phyloP scores from a whole-genome alignment of 495 filamentous ascomycete genomes.

The Aspergillus heteromorphus region DNA sequence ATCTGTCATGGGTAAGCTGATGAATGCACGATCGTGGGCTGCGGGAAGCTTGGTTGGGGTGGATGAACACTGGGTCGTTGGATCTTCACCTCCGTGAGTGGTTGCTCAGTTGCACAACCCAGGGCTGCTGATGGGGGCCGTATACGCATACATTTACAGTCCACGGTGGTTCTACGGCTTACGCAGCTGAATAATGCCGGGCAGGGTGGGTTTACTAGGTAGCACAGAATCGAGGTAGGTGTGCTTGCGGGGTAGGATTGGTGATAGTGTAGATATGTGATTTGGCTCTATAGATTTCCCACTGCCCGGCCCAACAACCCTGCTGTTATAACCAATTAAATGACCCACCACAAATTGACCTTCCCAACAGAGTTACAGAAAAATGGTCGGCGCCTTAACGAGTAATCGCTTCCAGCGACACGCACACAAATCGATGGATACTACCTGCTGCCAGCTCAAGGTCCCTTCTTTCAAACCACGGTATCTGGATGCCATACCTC shows the following conservation, averaged over 20 bases:
- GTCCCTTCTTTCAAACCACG: not conserved
- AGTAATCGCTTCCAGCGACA: not conserved
- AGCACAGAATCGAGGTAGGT: too few species aligned
- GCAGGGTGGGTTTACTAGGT: too few species aligned
- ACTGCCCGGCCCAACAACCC: not conserved
- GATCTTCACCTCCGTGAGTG: not conserved
- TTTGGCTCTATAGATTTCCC: not conserved
- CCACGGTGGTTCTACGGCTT: too few species aligned
- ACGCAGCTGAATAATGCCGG: too few species aligned
- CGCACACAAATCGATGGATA: slow-evolving; percentile 1
- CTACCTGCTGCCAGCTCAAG: slow-evolving; percentile 3
- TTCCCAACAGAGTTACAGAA: not conserved
- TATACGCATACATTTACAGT: too few species aligned
- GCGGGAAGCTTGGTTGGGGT: slow-evolving; percentile 2
- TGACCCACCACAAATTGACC: not conserved
- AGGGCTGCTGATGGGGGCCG: not conserved
- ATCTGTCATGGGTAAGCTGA: slow-evolving; percentile 2
- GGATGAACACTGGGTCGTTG: not conserved
- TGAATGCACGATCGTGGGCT: not conserved
- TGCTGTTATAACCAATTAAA: not conserved
- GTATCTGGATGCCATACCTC: not conserved
- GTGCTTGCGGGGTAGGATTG: too few species aligned
- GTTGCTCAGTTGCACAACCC: too few species aligned
- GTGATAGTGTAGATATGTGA: not conserved
- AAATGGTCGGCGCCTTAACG: not conserved